Conservation (phyloP, 1,139 yeast genomes). For the Scheffersomyces illinoinensis region DNA sequence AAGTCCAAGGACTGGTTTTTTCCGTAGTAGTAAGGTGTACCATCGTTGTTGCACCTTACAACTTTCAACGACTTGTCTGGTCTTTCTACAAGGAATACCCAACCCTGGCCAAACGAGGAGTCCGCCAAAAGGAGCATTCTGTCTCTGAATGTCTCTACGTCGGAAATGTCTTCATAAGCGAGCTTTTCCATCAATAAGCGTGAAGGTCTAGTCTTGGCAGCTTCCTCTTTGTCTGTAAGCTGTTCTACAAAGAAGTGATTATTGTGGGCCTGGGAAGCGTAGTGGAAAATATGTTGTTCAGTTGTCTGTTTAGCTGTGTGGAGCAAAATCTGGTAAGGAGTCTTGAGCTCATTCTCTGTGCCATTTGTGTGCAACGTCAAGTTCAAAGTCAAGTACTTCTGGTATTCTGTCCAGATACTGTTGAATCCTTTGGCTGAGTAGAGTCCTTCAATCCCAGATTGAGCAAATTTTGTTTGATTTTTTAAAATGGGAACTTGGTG, state of each 20-base stretch:
- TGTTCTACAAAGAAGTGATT: conserved; percentile 87
- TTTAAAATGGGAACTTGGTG: conserved; percentile 69
- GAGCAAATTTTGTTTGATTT: conserved; percentile 35
- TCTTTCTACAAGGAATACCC: conserved; percentile 84
- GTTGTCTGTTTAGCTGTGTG: conserved; percentile 71
- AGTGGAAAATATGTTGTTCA: conserved; percentile 74
- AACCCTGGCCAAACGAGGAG: conserved; percentile 68
- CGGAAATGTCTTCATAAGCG: conserved; percentile 36
- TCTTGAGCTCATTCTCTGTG: conserved; percentile 75
- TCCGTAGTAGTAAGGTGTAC: conserved; percentile 83
- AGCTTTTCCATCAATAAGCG: conserved; percentile 47
- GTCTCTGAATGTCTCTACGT: conserved; percentile 54
- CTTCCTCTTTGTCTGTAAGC: conserved; percentile 39
- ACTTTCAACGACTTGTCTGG: conserved; percentile 66
- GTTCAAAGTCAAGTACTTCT: conserved; percentile 63
- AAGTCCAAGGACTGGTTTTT: conserved; percentile 77
- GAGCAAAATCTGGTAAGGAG: conserved; percentile 75
- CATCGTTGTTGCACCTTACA: conserved; percentile 74
- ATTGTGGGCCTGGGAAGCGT: conserved; percentile 89
- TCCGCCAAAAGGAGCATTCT: conserved; percentile 59
- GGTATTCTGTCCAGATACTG: conserved; percentile 81
- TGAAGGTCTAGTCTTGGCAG: conserved; percentile 46
- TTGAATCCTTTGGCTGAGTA: conserved; percentile 69
- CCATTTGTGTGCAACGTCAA: conserved; percentile 76
- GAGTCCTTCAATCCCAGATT: conserved; percentile 69